These are phyloP conservation scores for Picochlorum sp. DNA, from an alignment of 139 green algal species.

Conservation along the genomic window DNA sequence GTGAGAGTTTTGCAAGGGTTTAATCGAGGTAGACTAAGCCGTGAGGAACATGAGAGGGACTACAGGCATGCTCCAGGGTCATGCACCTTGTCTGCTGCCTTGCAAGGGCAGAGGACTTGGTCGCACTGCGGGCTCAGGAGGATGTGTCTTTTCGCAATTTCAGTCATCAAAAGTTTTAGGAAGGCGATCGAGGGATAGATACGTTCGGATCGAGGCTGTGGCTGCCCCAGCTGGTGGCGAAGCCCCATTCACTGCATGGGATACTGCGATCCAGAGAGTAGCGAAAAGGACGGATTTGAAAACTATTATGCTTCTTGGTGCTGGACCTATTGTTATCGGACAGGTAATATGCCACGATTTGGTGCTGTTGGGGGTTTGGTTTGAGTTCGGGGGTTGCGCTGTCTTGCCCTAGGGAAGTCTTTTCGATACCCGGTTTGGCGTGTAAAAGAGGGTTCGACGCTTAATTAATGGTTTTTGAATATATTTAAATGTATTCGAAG, in stretches of 20 bases:
- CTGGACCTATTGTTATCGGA: slow-evolving; percentile 97
- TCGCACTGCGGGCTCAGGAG: not conserved
- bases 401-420: no score
- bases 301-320: slow-evolving; percentile 85
- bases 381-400: not conserved
- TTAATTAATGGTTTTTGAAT: no score
- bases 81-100: no score
- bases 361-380: not conserved
- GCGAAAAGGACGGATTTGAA: slow-evolving; percentile 64
- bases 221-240: slow-evolving; percentile 17
- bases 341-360: slow-evolving; percentile 44
- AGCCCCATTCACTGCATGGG: slow-evolving; percentile 18
- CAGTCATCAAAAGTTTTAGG: not conserved
- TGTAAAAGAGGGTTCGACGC: no score
- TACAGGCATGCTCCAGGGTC: no score
- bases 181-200: not conserved
- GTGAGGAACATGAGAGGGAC: no score
- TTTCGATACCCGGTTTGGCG: no score
- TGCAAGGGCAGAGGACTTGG: no score
- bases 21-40: no score
- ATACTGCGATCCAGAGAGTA: slow-evolving; percentile 5
- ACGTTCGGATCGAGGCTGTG: slow-evolving; percentile 15
- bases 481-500: no score
- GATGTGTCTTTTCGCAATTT: not conserved
- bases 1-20: no score